A percentile compares a stretch with the other conserved stretches of the same genome.
Conservation (phyloP, 352 stramenopile genomes). For the Halophytophthora batemanensis region DNA sequence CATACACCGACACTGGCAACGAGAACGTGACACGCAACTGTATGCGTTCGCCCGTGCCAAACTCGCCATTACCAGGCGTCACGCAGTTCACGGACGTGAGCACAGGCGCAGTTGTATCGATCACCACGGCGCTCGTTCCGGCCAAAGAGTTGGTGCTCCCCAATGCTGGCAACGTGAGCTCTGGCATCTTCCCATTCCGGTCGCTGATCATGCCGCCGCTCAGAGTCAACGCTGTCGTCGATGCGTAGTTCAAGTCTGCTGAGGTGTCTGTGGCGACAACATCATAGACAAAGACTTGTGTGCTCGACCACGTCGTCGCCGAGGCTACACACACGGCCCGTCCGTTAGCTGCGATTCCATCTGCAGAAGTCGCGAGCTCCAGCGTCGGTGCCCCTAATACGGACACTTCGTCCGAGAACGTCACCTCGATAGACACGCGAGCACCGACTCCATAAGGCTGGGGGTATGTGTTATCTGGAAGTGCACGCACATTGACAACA, state of each 20-base stretch:
- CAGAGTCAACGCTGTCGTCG: constrained; percentile 44
- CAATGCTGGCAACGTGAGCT: constrained; percentile 49
- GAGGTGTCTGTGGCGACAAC: constrained; percentile 50
- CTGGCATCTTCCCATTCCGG: constrained; percentile 56
- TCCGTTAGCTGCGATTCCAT: constrained; percentile 30
- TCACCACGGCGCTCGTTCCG: constrained; percentile 50
- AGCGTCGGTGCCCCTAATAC: constrained; percentile 53
- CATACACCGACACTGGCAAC: constrained; percentile 59
- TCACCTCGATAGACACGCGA: constrained; percentile 55
- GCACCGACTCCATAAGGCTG: constrained; percentile 69
- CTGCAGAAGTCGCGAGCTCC: constrained; percentile 39
- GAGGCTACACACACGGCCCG: constrained; percentile 49
- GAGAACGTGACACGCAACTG: constrained; percentile 60
- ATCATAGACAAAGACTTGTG: constrained; percentile 68
- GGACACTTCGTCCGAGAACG: constrained; percentile 78
- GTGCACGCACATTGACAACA: constrained; percentile 38
- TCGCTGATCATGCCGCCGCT: constrained; percentile 61
- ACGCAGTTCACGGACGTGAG: constrained; percentile 53
- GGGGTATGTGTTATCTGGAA: constrained; percentile 36
- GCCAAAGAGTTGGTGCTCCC: constrained; percentile 39
- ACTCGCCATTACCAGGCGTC: constrained; percentile 62
- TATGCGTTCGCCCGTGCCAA: constrained; percentile 62
- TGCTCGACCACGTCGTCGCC: constrained; percentile 51
- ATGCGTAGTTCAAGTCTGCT: constrained; percentile 61
- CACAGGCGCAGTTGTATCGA: constrained; percentile 65